Evolutionary conservation across 2,329 filamentous ascomycete species (phyloP), one percentile per base, ranked within the genome.

Genomic region (Amphichorda felina): DNA sequence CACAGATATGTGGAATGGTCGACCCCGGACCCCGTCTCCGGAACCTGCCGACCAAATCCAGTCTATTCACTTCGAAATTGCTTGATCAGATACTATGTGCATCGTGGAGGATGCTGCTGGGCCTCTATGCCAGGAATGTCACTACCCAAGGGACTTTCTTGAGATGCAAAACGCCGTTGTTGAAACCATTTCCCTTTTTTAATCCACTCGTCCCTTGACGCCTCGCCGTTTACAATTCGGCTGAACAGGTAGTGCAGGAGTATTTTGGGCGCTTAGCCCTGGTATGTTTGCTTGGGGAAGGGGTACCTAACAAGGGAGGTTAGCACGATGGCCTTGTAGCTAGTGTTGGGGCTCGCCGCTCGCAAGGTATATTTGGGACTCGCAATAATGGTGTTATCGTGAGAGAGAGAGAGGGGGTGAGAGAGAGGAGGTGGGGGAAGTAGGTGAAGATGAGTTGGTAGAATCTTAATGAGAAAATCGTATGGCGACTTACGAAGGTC

Each of bases 231-330:
- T 45, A 24, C 21, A 6, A 6, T 24, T 24, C 10, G 21, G 10
- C 21, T 24, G 21, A 24, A 8, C 29, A 15, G 16, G 5, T 31
- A 15, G 19, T 25, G 32, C 16, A 9, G 7, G 5, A 24, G n/a
- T n/a, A 13, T 26, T 25, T 19, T 9, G 27, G 28, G 35, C 9
- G 11, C 15, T 36, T 32, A 36, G 26, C 68, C 55, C 49, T 70
- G 60, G 63, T 86, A 89, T 45, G 74, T 66, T 62, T 88, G 76
- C 72, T 89, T 88, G 52, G 82, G 82, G 68, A 77, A 82, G 47
- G 84, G 84, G 68, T 77, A 88, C 47, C 82, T 87, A 54, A 14
- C 34, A 37, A 38, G 38, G 40, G 27, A 22, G 34, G 29, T 34
- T 30, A 36, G 30, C 25, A 28, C 15, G 8, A n/a, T 14, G 22